These are phyloP conservation scores for Lanmaoa rubissima DNA, from an alignment of 768 basidiomycete species.

Conservation along the genomic window DNA sequence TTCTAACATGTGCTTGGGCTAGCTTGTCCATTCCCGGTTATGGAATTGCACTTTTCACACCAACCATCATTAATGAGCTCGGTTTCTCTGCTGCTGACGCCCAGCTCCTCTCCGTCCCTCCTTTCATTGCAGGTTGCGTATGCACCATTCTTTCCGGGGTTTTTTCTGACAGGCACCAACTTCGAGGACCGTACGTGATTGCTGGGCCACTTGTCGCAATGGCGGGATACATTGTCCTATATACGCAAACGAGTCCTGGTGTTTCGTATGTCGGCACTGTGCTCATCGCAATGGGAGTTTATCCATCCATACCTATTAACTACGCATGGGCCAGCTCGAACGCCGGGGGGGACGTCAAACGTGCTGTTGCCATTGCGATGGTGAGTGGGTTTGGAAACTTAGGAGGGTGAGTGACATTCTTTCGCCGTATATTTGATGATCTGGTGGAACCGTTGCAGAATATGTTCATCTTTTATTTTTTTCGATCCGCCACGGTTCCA, in stretches of 20 bases:
- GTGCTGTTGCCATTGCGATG: constrained; percentile 49
- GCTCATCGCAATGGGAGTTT: constrained; percentile 49
- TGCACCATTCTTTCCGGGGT: constrained; percentile 38
- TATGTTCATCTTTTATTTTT: constrained; percentile 42
- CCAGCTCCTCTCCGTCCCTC: constrained; percentile 46
- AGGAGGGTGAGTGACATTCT: constrained; percentile 42
- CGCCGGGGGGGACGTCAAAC: constrained; percentile 52
- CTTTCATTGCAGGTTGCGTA: constrained; percentile 43
- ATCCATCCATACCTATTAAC: constrained; percentile 40
- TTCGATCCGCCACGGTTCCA: constrained; percentile 37
- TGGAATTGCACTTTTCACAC: too few relatives aligned
- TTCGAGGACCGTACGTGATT: constrained; percentile 50
- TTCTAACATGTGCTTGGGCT: too few relatives aligned
- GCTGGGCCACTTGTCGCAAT: constrained; percentile 38
- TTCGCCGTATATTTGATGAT: neutral
- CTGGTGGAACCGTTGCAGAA: constrained; percentile 21
- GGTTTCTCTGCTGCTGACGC: constrained; percentile 50
- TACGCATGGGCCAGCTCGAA: constrained; percentile 55
- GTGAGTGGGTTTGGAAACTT: constrained; percentile 55
- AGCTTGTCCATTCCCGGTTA: too few relatives aligned
- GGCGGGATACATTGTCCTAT: constrained; percentile 48
- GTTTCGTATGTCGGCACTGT: constrained; percentile 43
- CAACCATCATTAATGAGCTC: constrained; percentile 27
- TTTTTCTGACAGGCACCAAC: constrained; percentile 39
- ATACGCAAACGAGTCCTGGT: constrained; percentile 25